These are phyloP conservation scores for Punica granatum DNA, from an alignment of 345 rosid genomes.

Conservation along the genomic window DNA sequence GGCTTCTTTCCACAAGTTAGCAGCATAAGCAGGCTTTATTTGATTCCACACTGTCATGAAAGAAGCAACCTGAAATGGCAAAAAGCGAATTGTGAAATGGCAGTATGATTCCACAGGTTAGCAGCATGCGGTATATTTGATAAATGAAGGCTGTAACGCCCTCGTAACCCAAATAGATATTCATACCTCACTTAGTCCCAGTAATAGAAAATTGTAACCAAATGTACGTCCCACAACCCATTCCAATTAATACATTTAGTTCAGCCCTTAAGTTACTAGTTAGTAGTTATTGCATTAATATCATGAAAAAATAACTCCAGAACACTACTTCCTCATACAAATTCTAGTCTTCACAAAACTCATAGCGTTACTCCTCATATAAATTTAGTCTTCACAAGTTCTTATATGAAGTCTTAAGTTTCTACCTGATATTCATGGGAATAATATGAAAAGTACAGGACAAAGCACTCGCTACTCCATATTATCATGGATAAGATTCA, in stretches of 20 bases:
- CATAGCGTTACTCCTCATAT: no score
- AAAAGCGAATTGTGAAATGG: background rate
- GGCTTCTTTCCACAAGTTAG: constrained; percentile 92
- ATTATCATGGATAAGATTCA: background rate
- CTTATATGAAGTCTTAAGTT: background rate
- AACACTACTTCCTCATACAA: background rate
- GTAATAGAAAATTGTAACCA: background rate
- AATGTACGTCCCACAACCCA: background rate
- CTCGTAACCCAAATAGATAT: background rate
- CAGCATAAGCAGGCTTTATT: constrained; percentile 82
- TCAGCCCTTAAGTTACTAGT: background rate
- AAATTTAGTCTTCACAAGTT: no score
- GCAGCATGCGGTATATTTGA: no score
- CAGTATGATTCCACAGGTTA: no score
- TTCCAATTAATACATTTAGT: no score
- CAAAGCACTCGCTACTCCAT: background rate
- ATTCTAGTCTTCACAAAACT: background rate
- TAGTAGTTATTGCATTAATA: background rate
- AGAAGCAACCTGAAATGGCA: constrained; percentile 58
- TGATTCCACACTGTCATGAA: constrained; percentile 88
- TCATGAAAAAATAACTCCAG: background rate
- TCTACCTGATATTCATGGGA: background rate
- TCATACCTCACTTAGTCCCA: background rate
- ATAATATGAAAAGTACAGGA: background rate
- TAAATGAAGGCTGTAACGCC: background rate